These are phyloP conservation scores for Pythium myriotylum DNA, from an alignment of 352 stramenopile species.

Conservation along the genomic window DNA sequence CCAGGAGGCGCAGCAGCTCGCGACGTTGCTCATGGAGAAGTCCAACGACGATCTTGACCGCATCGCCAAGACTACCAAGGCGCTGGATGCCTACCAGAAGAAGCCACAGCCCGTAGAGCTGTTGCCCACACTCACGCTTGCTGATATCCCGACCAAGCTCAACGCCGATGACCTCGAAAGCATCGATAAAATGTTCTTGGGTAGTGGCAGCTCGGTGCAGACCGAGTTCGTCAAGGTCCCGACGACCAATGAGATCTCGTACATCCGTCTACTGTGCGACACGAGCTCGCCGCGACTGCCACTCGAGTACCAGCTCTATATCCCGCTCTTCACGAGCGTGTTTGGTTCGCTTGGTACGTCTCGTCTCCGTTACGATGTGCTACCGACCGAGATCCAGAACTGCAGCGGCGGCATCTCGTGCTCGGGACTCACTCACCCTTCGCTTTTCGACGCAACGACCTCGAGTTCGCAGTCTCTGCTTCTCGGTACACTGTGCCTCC, in stretches of 20 bases:
- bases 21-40: slow-evolving; percentile 40
- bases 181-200: slow-evolving; percentile 39
- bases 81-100: slow-evolving; percentile 70
- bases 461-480: slow-evolving; percentile 63
- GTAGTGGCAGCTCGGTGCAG: slow-evolving; percentile 13
- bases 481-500: slow-evolving; percentile 67
- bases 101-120: slow-evolving; percentile 69
- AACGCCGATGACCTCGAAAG: slow-evolving; percentile 50
- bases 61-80: slow-evolving; percentile 43
- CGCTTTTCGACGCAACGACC: slow-evolving; percentile 45
- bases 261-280: slow-evolving; percentile 77
- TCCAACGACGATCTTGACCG: slow-evolving; percentile 59
- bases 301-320: slow-evolving; percentile 61
- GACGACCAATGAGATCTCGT: slow-evolving; percentile 85
- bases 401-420: slow-evolving; percentile 76
- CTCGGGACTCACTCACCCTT: slow-evolving; percentile 54
- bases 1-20: slow-evolving; percentile 51
- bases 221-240: slow-evolving; percentile 68
- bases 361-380: slow-evolving; percentile 58
- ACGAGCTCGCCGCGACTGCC: slow-evolving; percentile 43
- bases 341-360: slow-evolving; percentile 79
- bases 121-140: slow-evolving; percentile 69
- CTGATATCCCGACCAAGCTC: slow-evolving; percentile 55
- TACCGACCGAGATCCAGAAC: slow-evolving; percentile 78
- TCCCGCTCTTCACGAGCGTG: slow-evolving; percentile 71